phyloP scores from a whole-genome alignment of 345 rosid species.

The Aquilaria sinensis region DNA sequence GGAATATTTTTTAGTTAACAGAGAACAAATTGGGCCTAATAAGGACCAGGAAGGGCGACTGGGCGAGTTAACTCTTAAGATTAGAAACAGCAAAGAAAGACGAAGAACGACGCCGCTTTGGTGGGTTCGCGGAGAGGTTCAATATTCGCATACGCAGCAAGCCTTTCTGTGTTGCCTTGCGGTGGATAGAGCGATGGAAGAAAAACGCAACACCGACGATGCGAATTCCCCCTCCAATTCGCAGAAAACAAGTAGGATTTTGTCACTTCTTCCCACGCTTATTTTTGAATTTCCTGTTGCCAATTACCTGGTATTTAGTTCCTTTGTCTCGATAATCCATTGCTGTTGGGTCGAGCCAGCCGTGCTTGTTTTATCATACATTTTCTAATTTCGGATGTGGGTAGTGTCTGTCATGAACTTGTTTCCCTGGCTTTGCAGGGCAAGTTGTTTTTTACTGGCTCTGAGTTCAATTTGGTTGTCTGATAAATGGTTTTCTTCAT shows the following conservation, averaged over 20 bases:
- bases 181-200: slow-evolving; percentile 14
- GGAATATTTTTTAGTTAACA: too few species aligned
- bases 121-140: too few species aligned
- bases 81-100: too few species aligned
- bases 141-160: too few species aligned
- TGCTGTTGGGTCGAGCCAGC: background rate
- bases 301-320: background rate
- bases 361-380: too few species aligned
- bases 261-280: background rate
- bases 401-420: background rate
- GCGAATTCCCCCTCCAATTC: slow-evolving; percentile 32
- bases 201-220: slow-evolving; percentile 8
- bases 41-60: too few species aligned
- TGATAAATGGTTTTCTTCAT: background rate
- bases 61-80: too few species aligned
- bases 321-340: background rate
- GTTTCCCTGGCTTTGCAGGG: background rate
- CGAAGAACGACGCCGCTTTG: too few species aligned
- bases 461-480: background rate
- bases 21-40: too few species aligned
- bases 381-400: background rate
- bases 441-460: background rate
- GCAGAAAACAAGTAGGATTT: slow-evolving; percentile 32
- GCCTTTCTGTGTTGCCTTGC: background rate
- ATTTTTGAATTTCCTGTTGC: background rate